Evolutionary conservation across 2,329 filamentous ascomycete genomes (phyloP).

Genomic region (Aspergillus unguis): DNA sequence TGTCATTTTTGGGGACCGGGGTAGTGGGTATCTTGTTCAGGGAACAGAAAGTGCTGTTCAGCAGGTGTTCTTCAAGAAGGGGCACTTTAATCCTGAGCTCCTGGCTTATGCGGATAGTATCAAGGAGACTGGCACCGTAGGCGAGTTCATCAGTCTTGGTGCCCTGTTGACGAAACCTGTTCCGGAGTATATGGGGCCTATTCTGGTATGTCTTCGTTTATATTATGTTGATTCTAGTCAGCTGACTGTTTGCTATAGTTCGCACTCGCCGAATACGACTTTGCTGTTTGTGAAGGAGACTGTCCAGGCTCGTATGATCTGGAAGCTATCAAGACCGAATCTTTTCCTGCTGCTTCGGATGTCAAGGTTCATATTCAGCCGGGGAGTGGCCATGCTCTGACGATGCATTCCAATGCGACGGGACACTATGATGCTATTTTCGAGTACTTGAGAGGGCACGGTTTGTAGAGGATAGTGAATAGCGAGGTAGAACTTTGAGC

Average conservation of each 20-base stretch:
- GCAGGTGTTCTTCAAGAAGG: constrained; percentile 1
- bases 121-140: neutral
- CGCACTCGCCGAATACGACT: constrained; percentile 1
- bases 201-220: neutral
- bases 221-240: too few species aligned
- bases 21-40: constrained; percentile 1
- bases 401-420: constrained; percentile 3
- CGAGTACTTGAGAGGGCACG: neutral
- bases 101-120: neutral
- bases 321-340: neutral
- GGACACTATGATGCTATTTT: constrained; percentile 1
- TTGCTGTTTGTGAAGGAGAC: neutral
- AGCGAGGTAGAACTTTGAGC: too few species aligned
- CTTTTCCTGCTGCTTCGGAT: neutral
- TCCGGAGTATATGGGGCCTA: neutral
- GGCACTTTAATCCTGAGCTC: neutral
- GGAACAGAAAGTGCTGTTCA: neutral
- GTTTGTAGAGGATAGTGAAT: neutral
- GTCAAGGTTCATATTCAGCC: neutral
- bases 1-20: neutral
- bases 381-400: neutral
- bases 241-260: neutral
- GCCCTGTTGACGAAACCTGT: neutral
- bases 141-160: neutral
- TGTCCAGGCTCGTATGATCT: constrained; percentile 2